Evolutionary conservation across 441 rosid species (phyloP).

Genomic region (Populus hybrid): DNA sequence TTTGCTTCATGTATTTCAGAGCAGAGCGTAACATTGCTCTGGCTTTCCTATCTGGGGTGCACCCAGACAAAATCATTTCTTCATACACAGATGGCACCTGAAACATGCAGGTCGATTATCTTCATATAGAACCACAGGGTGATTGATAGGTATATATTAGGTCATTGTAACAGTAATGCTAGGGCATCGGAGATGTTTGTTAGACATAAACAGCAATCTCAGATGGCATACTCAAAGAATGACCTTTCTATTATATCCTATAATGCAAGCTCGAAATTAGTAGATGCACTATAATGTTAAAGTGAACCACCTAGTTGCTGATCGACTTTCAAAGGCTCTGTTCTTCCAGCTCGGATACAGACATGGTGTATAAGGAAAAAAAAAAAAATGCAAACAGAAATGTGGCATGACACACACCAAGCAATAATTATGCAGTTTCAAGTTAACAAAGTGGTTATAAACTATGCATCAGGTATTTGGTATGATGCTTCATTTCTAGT

Average conservation of each 20-base stretch:
- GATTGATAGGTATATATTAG: too few relatives aligned
- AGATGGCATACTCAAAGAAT: neutral
- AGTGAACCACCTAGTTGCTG: neutral
- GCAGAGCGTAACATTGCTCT: slow-evolving; percentile 96
- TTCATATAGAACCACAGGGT: neutral
- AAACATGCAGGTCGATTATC: slow-evolving; percentile 3
- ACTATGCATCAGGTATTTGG: neutral
- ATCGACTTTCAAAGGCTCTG: neutral
- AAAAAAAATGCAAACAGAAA: neutral
- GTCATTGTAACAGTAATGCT: neutral
- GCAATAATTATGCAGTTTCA: neutral
- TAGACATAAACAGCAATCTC: neutral
- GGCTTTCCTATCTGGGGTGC: slow-evolving; percentile 89
- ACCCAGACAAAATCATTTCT: slow-evolving; percentile 87
- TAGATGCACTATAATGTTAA: neutral
- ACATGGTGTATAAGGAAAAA: neutral
- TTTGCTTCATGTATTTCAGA: slow-evolving; percentile 82
- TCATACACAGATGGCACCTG: slow-evolving; percentile 91
- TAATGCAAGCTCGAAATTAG: neutral
- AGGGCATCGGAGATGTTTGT: neutral
- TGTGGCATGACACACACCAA: neutral
- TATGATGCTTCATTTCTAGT: neutral
- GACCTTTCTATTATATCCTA: neutral
- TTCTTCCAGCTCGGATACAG: neutral
- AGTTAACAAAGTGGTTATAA: neutral